Evolutionary conservation across 495 filamentous ascomycete genomes (phyloP), one percentile per base, ranked within the genome.

Genomic region (Aspergillus ellipticus): DNA sequence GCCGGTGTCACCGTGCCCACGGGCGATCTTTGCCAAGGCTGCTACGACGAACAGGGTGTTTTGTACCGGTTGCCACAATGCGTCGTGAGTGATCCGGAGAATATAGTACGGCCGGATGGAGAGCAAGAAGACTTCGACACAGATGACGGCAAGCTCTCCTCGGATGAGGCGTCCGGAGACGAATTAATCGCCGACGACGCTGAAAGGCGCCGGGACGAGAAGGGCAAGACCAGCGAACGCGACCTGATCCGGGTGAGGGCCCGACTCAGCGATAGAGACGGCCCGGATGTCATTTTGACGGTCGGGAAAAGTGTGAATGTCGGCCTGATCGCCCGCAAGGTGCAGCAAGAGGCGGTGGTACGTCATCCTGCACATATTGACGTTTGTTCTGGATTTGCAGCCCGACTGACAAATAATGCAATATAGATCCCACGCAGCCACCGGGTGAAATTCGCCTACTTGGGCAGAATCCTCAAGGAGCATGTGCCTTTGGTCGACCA

Each of bases 1-100:
- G 85, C 84, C 7, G 90, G 84, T 6, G 79, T 96, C 37, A 96
- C 88, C 1, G 74, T 94, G 35, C 90, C 91, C 2, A 91, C 84
- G 0, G 80, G 85, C 22, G 80, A 92, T 66, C 64, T 90, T 9
- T 81, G 81, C 15, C 78, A 87, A 39, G 91, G 92, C 2, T 85
- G 81, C 7, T 97, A 91, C 60, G 92, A 96, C 70, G 77, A 85
- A 39, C 71, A 82, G 42, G 92, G 92, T 0, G 85, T 84, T 42
- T 77, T 86, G 53, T 97, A 96, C 66, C 74, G 82, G 7, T 59
- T 96, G 17, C 89, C 89, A 6, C 83, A 86, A 64, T 86, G 88
- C 68, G 81, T 94, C 21, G 84, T 92, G 8, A 75, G 80, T 49
- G 88, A 92, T 67, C 92, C 92, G 6, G 70, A 72, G 42, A 92